A percentile compares a stretch with the other conserved stretches of the same genome.
Evolutionary conservation across 331 rosid species (phyloP).

Genomic region (Telfairia occidentalis): DNA sequence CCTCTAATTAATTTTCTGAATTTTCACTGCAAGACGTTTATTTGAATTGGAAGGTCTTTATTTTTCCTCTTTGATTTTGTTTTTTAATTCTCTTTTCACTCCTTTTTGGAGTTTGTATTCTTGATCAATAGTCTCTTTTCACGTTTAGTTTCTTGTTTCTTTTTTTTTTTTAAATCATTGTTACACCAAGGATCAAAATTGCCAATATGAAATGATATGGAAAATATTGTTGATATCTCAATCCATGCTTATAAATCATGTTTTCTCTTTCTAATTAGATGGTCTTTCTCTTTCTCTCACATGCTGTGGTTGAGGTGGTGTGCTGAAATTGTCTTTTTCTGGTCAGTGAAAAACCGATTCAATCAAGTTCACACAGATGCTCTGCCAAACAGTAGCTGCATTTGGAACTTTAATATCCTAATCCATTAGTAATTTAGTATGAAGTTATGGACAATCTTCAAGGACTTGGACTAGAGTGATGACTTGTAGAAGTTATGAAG

Average conservation of each 20-base stretch:
- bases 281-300: not conserved
- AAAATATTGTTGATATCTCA: not conserved
- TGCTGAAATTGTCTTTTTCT: not conserved
- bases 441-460: not conserved
- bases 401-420: not conserved
- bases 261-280: not conserved
- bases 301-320: not conserved
- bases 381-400: not conserved
- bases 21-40: too few species aligned
- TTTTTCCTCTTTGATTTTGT: too few species aligned
- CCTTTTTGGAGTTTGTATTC: too few species aligned
- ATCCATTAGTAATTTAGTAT: not conserved
- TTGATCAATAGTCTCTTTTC: too few species aligned
- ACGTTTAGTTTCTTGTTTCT: too few species aligned
- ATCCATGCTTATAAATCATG: not conserved
- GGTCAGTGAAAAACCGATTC: not conserved
- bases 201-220: not conserved
- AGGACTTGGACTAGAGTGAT: not conserved
- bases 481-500: not conserved
- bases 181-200: not conserved
- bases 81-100: too few species aligned
- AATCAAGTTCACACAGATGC: not conserved
- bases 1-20: too few species aligned
- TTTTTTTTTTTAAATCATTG: too few species aligned
- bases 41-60: too few species aligned